Base-by-base conservation (phyloP, 805 yeast genomes). In the Scheffersomyces stipitis region DNA sequence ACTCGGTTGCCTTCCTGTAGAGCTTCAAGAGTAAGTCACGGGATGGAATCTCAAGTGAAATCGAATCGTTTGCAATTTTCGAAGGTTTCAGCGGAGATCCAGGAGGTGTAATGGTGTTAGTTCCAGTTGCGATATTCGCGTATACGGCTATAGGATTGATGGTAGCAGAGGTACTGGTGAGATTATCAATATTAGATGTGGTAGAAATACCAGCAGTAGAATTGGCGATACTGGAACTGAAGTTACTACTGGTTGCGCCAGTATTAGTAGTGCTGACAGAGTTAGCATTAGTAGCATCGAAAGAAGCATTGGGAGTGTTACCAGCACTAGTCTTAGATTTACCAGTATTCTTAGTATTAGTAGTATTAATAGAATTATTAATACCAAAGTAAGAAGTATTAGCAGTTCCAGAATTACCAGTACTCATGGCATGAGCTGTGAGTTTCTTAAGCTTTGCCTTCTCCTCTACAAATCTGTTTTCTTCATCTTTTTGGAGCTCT, bases 1-100 rank as follows among this genome's bases (percentile, higher is more conserved):
- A 91, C 52, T 93, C 99, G 20, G 73, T 63, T 3, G 87, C 79
- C 39, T 77, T 65, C 36, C 78, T 66, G 64, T 91, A 91, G 15
- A 91, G 63, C 37, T 71, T 61, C 33, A 83, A 62, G 38, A 79
- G 69, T 38, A 83, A 60, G 40, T 67, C 73, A 30, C 60, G 57
- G 3, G 75, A 66, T 1, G 75, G 64, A 8, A 72, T 45, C 26
- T 62, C 43, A 6, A 55, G 54, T 33, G 56, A 58, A 3, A 31
- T 20, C 10, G 24, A 7, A 7, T 20, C 24, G 7, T 7, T 20
- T 10, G 24, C 17, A 13, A 20, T 20, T 7, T 10, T 7, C 10
- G 24, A 20, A 7, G 24, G 24, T 10, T 20, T 20, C 10, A 10
- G 7, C 7, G 24, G 24, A 20, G 24, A 20, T 20, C 9, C 7